phyloP scores from a whole-genome alignment of 2,329 filamentous ascomycete species.

The Pseudogymnoascus sp. region DNA sequence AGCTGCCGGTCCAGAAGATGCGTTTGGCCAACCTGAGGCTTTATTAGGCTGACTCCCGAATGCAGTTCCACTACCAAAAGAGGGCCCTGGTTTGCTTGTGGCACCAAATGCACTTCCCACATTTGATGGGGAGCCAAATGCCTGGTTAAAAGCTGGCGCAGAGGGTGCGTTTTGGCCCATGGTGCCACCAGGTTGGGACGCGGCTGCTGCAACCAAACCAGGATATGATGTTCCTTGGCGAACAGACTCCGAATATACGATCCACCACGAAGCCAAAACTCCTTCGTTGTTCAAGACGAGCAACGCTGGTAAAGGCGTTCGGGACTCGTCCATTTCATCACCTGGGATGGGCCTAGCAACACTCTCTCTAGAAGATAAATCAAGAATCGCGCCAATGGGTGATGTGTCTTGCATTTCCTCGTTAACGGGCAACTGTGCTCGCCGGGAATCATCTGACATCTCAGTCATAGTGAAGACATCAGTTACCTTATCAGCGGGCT shows the following conservation, averaged over 20 bases:
- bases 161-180: slow-evolving; percentile 27
- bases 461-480: slow-evolving; percentile 68
- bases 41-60: slow-evolving; percentile 32
- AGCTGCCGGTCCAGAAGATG: slow-evolving; percentile 13
- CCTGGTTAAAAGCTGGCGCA: slow-evolving; percentile 17
- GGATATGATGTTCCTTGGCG: slow-evolving; percentile 65
- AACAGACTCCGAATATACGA: slow-evolving; percentile 83
- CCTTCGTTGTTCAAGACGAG: slow-evolving; percentile 87
- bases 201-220: slow-evolving; percentile 50
- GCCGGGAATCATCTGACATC: slow-evolving; percentile 63
- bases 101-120: background rate
- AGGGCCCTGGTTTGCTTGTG: slow-evolving; percentile 22
- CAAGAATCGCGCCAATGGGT: slow-evolving; percentile 70
- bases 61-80: slow-evolving; percentile 31
- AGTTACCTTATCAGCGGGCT: slow-evolving; percentile 50
- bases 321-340: slow-evolving; percentile 72
- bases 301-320: slow-evolving; percentile 72
- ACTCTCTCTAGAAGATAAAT: slow-evolving; percentile 75
- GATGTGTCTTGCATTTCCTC: slow-evolving; percentile 63
- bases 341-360: slow-evolving; percentile 69
- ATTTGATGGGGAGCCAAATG: slow-evolving; percentile 12
- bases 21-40: slow-evolving; percentile 40
- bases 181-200: slow-evolving; percentile 22
- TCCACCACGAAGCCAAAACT: slow-evolving; percentile 78
- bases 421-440: slow-evolving; percentile 68